phyloP scores from a whole-genome alignment of 257 asterid genomes.

The Gentiana straminea region DNA sequence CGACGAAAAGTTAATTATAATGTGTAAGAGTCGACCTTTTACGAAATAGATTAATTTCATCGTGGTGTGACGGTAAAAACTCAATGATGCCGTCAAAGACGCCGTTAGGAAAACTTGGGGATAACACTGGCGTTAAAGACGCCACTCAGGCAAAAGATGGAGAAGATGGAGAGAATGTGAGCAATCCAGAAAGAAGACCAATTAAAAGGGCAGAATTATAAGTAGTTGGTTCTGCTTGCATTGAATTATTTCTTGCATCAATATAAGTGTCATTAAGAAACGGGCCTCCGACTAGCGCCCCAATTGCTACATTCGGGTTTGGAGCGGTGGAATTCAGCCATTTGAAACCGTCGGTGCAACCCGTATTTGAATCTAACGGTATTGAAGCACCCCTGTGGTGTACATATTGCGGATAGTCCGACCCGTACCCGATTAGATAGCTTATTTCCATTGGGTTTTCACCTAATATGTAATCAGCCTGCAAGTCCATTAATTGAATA shows the following conservation, averaged over 20 bases:
- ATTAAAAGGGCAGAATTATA: constrained; percentile 41
- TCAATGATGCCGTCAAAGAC: too few relatives aligned
- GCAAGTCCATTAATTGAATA: background rate
- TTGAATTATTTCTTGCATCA: constrained; percentile 34
- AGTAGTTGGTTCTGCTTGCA: constrained; percentile 46
- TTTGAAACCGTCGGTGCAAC: constrained; percentile 50
- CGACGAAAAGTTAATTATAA: too few relatives aligned
- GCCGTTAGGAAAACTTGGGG: too few relatives aligned
- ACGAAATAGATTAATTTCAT: too few relatives aligned
- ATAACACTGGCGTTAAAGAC: too few relatives aligned
- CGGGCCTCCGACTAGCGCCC: constrained; percentile 69
- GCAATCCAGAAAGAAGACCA: constrained; percentile 46
- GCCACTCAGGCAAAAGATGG: constrained; percentile 5
- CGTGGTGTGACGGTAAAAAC: too few relatives aligned
- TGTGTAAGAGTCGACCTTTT: too few relatives aligned
- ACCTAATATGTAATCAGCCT: constrained; percentile 45
- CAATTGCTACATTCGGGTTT: constrained; percentile 45
- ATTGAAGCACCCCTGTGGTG: constrained; percentile 62
- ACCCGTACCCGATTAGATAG: constrained; percentile 46
- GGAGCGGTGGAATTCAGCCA: constrained; percentile 38
- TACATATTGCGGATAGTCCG: constrained; percentile 37
- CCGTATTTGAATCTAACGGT: constrained; percentile 29
- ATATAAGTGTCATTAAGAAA: constrained; percentile 35
- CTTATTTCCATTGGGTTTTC: constrained; percentile 36
- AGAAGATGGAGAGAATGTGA: constrained; percentile 24